phyloP scores from a whole-genome alignment of 768 basidiomycete genomes.

The Mycena alexandri region DNA sequence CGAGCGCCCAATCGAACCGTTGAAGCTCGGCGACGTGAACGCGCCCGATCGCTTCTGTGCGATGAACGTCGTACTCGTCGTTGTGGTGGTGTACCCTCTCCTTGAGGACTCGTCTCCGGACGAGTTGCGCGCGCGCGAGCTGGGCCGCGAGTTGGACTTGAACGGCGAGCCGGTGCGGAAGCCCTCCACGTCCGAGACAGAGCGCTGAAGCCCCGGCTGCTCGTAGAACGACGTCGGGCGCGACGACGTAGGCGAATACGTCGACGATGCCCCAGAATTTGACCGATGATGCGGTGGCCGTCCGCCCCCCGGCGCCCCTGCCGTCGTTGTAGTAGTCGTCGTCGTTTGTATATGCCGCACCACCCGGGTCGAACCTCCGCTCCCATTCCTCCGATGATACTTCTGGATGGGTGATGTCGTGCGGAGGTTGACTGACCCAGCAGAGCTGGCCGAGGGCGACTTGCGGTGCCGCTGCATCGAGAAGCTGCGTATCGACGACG shows the following conservation, averaged over 20 bases:
- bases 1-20: constrained; percentile 67
- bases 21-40: constrained; percentile 61
- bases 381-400: constrained; percentile 83
- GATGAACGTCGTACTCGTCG: constrained; percentile 71
- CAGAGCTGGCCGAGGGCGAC: constrained; percentile 83
- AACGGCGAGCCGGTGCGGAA: constrained; percentile 76
- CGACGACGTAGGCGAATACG: constrained; percentile 81
- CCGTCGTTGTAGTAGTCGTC: constrained; percentile 45
- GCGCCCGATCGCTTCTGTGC: constrained; percentile 87
- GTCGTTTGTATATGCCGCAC: constrained; percentile 71
- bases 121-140: constrained; percentile 62
- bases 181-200: constrained; percentile 71
- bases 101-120: constrained; percentile 42
- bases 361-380: constrained; percentile 86
- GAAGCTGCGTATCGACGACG: constrained; percentile 89
- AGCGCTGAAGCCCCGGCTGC: constrained; percentile 40
- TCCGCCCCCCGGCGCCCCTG: constrained; percentile 19
- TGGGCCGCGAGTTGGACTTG: constrained; percentile 60
- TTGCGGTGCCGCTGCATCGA: constrained; percentile 76
- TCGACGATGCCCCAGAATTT: constrained; percentile 82
- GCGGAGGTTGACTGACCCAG: constrained; percentile 74
- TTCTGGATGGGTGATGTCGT: constrained; percentile 85
- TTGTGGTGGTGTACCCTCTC: constrained; percentile 44
- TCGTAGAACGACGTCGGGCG: constrained; percentile 85
- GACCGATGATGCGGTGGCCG: constrained; percentile 74